Evolutionary conservation across 768 basidiomycete species (phyloP).

Genomic region (Lentinula sp.): DNA sequence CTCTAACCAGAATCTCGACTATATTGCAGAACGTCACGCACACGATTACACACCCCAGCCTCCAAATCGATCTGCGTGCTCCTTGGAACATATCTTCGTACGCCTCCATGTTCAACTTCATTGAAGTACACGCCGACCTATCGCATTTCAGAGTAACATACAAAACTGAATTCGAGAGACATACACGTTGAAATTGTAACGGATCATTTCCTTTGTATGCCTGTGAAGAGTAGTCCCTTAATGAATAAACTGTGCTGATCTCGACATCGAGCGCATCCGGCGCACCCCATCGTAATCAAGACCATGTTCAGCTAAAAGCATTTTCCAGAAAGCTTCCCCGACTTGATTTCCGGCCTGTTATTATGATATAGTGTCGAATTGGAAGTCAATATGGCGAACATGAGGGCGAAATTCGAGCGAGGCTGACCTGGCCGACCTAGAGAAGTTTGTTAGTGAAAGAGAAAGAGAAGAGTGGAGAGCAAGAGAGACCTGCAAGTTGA

Average conservation of each 20-base stretch:
- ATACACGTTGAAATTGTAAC: slow-evolving; percentile 67
- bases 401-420: slow-evolving; percentile 13
- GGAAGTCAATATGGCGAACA: neutral
- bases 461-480: neutral
- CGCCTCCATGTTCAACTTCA: slow-evolving; percentile 48
- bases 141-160: neutral
- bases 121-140: slow-evolving; percentile 82
- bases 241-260: neutral
- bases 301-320: slow-evolving; percentile 84
- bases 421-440: slow-evolving; percentile 69
- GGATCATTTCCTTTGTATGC: slow-evolving; percentile 69
- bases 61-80: slow-evolving; percentile 91
- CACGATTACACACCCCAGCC: slow-evolving; percentile 75
- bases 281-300: slow-evolving; percentile 66
- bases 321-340: slow-evolving; percentile 86
- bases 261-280: slow-evolving; percentile 7
- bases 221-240: slow-evolving; percentile 23
- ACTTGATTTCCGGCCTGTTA: slow-evolving; percentile 68
- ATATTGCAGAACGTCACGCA: slow-evolving; percentile 25
- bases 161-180: slow-evolving; percentile 8
- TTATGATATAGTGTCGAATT: neutral
- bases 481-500: slow-evolving; percentile 64
- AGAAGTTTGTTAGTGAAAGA: slow-evolving; percentile 5
- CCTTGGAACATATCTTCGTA: slow-evolving; percentile 80
- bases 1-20: neutral